phyloP scores from a whole-genome alignment of 2,329 filamentous ascomycete genomes.

The Epichloe hybrida region DNA sequence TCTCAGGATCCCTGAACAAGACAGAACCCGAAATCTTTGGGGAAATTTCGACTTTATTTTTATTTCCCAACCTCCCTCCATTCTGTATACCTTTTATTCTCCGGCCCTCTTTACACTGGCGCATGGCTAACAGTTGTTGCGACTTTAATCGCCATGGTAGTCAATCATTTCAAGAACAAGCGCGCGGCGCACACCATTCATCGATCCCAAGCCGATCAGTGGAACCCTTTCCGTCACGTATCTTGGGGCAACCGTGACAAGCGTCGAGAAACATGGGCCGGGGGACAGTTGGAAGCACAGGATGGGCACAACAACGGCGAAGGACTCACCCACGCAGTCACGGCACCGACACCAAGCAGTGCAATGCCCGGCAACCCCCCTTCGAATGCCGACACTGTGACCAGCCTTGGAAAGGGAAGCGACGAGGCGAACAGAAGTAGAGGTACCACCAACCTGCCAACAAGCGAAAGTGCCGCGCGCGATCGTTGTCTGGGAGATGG shows the following conservation, averaged over 20 bases:
- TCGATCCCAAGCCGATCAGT: constrained; percentile 25
- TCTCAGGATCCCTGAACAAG: not conserved
- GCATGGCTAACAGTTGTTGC: constrained; percentile 4
- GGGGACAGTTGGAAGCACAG: constrained; percentile 19
- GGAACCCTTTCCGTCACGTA: constrained; percentile 33
- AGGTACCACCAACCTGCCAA: constrained; percentile 7
- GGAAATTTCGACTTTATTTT: not conserved
- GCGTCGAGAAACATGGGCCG: constrained; percentile 23
- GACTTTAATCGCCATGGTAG: constrained; percentile 17
- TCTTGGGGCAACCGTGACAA: constrained; percentile 18
- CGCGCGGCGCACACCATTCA: constrained; percentile 29
- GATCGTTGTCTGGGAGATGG: constrained; percentile 11
- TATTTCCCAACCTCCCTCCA: not conserved
- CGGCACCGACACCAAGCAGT: constrained; percentile 18
- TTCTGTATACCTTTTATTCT: not conserved
- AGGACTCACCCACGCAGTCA: constrained; percentile 21
- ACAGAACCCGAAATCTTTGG: not conserved
- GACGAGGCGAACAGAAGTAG: constrained; percentile 11
- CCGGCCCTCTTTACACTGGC: not conserved
- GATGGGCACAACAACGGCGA: constrained; percentile 14
- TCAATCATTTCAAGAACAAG: constrained; percentile 33
- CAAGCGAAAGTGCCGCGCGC: constrained; percentile 9
- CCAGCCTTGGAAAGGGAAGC: constrained; percentile 8
- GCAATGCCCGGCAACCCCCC: constrained; percentile 10
- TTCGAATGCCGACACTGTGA: constrained; percentile 14